Base-by-base conservation (phyloP, 331 rosid genomes). In the Arachis monticola region DNA sequence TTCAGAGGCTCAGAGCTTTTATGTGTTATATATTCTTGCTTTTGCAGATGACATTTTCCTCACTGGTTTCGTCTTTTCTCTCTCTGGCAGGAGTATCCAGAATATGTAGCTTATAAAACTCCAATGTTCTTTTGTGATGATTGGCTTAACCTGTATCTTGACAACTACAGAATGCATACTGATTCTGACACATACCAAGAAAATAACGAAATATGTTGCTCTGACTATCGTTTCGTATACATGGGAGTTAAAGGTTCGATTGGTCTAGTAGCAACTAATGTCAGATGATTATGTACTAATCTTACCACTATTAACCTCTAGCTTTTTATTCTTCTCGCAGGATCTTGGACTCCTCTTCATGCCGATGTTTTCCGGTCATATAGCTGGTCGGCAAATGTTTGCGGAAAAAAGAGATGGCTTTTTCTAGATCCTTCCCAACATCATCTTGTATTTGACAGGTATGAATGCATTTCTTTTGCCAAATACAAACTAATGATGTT, bases 301-400 rank as follows among this genome's bases (percentile, higher is more conserved):
- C 69, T 73, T 61, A 64, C 57, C 60, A 30, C 59, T 5, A 2
- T 63, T 81, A 70, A 82, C 72, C 70, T 47, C 46, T 65, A 60
- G 47, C 66, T 68, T 81, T 81, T 72, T 30, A 6, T 73, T 86
- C 67, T 75, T 81, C 71, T 64, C 31, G 83, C 85, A 92, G 99
- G 93, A 67, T 87, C 99, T 78, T 92, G 97, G 99, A 95, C 99
- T 79, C 97, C 96, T 74, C 90, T 95, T 78, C 97, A 95, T 64
- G 97, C 97, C 61, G 99, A 95, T 81, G 97, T 92, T 82, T 95
- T 90, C 84, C 86, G 96, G 84, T 95, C 99, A 11, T 90, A 90
- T 64, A 95, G 97, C 80, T 95, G 97, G 99, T 95, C 93, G 35
- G 88, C 97, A 73, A 92, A 92, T 84, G 90, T 92, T 66, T 92